Evolutionary conservation across 1,284 basidiomycete species (phyloP), one percentile per base, ranked within the genome.

Genomic region (Sporisorium scitamineum): DNA sequence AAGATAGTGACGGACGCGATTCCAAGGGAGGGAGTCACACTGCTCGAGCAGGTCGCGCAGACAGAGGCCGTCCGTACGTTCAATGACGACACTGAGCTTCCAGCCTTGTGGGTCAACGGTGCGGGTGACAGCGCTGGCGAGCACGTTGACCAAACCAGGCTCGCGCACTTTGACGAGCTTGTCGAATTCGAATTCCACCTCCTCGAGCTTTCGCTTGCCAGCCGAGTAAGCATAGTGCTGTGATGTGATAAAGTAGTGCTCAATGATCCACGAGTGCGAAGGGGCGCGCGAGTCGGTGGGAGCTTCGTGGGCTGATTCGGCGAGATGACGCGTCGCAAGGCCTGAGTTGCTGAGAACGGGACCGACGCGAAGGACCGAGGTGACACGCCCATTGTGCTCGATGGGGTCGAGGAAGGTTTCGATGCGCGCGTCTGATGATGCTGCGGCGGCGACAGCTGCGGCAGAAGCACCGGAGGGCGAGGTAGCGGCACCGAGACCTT

Each of bases 141-240:
- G 60, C 10, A 85, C 61, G 22, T 76, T 80, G 60, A 82, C 57
- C 31, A 85, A 60, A 3, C 61, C 54, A 7, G 73, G 69, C 22
- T 78, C 68, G 22, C 67, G 58, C 18, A 85, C 54, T 22, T 68
- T 64, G 52, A 72, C 54, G 27, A 85, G 61, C 55, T 70, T 70
- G 20, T 75, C 75, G 13, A 85, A 66, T 45, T 84, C 82, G 20
- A 55, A 62, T 50, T 84, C 84, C 20, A 85, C 69, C 47, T 85
- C 84, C 45, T 83, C 79, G 5, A 85, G 54, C 56, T 83, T 84
- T 24, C 79, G 66, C 50, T 78, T 76, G 4, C 83, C 84, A 22
- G 65, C 62, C 27, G 59, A 70, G 22, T 68, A 70, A 22, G 67
- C 70, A 53, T 83, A 85, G 53, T 84, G 76, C 5, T 62, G 55